Conservation (phyloP, 495 filamentous ascomycete genomes). For the Xylaria cubensis region DNA sequence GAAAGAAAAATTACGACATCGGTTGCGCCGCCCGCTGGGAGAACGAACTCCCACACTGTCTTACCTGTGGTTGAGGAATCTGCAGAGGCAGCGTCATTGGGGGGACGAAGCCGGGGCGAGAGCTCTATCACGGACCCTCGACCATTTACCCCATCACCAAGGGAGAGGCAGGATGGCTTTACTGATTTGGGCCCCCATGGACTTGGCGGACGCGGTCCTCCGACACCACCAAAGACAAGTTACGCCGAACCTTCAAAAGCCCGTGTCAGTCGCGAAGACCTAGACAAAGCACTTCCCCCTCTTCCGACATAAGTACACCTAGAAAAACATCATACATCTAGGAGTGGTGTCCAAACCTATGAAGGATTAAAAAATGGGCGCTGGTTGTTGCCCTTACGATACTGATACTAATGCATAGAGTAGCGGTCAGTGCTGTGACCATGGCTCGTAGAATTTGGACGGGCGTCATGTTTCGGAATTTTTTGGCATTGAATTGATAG, state of each 20-base stretch:
- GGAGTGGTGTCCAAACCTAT: neutral
- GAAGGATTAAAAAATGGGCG: neutral
- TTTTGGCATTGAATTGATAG: constrained; percentile 21
- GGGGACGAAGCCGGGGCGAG: constrained; percentile 52
- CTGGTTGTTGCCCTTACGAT: constrained; percentile 1
- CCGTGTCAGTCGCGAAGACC: constrained; percentile 48
- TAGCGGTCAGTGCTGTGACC: constrained; percentile 1
- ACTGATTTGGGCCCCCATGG: constrained; percentile 49
- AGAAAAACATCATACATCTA: neutral
- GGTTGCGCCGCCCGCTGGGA: constrained; percentile 49
- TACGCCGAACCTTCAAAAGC: constrained; percentile 46
- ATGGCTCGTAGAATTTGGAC: constrained; percentile 14
- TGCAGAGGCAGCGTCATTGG: constrained; percentile 77
- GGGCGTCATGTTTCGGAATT: constrained; percentile 11
- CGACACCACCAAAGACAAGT: constrained; percentile 53
- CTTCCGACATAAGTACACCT: constrained; percentile 44
- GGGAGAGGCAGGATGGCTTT: constrained; percentile 52
- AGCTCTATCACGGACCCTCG: constrained; percentile 52
- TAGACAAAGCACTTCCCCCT: constrained; percentile 64
- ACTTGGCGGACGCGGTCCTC: constrained; percentile 44
- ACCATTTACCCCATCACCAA: constrained; percentile 50
- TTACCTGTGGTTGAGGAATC: constrained; percentile 95
- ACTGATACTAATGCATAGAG: constrained; percentile 24
- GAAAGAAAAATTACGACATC: constrained; percentile 56
- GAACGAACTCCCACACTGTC: constrained; percentile 63